Evolutionary conservation across 2,329 filamentous ascomycete genomes (phyloP), one percentile per base, ranked within the genome.

Genomic region (Hymenoscyphus infarciens): DNA sequence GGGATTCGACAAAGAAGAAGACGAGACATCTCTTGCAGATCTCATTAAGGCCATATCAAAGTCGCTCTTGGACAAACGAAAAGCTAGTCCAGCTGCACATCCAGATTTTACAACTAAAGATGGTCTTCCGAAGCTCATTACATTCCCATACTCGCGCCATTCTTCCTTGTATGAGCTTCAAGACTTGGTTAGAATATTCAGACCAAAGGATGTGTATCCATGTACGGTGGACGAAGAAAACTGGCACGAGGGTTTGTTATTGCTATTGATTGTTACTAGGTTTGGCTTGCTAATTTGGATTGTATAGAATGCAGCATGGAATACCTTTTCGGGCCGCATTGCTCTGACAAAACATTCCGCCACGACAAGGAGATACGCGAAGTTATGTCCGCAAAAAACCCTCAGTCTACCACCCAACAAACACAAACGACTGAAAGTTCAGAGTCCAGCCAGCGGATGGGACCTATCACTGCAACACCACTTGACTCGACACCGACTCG

Each of bases 141-240:
- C 73, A 0, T 97, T 97, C 68, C 91, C 93, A 0, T 97, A 93
- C 72, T 94, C 94, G 0, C 84, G 94, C 0, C 94, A 98, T 74
- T 96, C 94, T 0, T 96, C 91, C 0, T 94, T 95, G 64, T 78
- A 80, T 0, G 94, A 97, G 73, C 82, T 96, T 2, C 89, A 91
- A 66, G 77, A 86, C 60, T 77, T 97, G 0, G 80, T 97, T 0
- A 73, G 79, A 2, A 79, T 81, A 0, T 90, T 97, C 69, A 83
- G 78, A 31, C 92, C 92, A 0, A 84, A 77, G 55, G 92, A 97
- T 69, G 79, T 97, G 1, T 90, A 89, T 79, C 92, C 93, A 0
- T 97, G 92, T 71, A 96, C 92, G 0, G 85, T 89, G 1, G 82
- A 91, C 64, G 75, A 82, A 16, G 70, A 75, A 0, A 77, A 77